Percentiles rank a stretch among this genome's conserved stretches.
Conservation (phyloP, 768 basidiomycete genomes). For the Tricholoma bakamatsutake region DNA sequence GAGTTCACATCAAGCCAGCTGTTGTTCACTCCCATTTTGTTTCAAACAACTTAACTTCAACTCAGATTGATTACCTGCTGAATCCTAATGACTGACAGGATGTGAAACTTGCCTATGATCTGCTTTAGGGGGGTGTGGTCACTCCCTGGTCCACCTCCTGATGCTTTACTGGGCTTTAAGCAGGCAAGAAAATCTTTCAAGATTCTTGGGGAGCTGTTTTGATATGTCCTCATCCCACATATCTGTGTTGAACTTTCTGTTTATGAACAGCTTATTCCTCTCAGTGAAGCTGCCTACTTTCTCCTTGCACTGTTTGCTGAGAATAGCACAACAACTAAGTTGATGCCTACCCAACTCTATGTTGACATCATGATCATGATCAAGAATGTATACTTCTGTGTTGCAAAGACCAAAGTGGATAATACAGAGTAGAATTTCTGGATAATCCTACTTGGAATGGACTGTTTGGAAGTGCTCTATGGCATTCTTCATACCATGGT, state of each 20-base stretch:
- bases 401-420: constrained; percentile 31
- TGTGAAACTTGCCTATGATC: constrained; percentile 20
- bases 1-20: background rate
- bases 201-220: constrained; percentile 15
- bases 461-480: constrained; percentile 16
- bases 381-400: constrained; percentile 33
- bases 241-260: constrained; percentile 11
- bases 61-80: constrained; percentile 17
- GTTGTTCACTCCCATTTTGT: constrained; percentile 11
- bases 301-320: background rate
- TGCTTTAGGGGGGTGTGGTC: constrained; percentile 21
- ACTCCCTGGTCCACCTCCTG: constrained; percentile 11
- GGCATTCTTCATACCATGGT: constrained; percentile 30
- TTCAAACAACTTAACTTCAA: constrained; percentile 9
- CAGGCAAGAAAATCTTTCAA: constrained; percentile 16
- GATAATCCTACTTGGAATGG: constrained; percentile 24
- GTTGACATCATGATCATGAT: constrained; percentile 28
- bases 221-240: constrained; percentile 25
- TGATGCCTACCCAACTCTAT: constrained; percentile 14
- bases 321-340: too few species aligned
- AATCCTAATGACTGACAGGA: constrained; percentile 28
- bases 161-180: constrained; percentile 5
- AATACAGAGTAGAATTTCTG: constrained; percentile 18
- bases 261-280: constrained; percentile 25
- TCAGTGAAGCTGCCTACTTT: constrained; percentile 29